Evolutionary conservation across 495 filamentous ascomycete genomes (phyloP), one percentile per base, ranked within the genome.

Genomic region (Clohesyomyces aquaticus): DNA sequence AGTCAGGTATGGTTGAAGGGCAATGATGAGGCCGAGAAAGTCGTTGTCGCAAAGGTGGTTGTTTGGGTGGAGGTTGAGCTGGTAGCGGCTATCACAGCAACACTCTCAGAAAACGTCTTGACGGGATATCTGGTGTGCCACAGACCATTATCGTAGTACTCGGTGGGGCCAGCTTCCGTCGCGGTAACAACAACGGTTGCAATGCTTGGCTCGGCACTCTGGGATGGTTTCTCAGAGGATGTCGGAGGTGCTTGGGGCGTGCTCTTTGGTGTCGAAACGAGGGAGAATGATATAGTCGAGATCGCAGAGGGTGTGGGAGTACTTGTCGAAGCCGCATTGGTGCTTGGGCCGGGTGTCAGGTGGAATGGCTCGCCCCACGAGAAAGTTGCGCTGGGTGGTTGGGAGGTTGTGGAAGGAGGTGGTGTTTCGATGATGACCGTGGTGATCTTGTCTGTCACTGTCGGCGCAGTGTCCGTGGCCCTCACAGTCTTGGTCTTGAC

Each of bases 101-200:
- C 32, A 29, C 27, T 48, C 14, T 49, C 66, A 19, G n/a, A n/a
- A n/a, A 62, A 69, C 22, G 29, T 69, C 57, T 69, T 69, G 28
- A 69, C 50, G 2, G 32, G 1, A 53, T 69, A 69, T 38, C 45
- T 42, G 1, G 69, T 71, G 23, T 71, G 61, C 69, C 69, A 71
- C 55, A 66, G 12, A 2, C 69, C 69, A 38, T 69, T 54, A 52
- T 69, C 69, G 53, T 71, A 71, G 61, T 63, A 71, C 32, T 63
- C 57, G 46, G 67, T 63, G 32, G 67, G 52, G 1, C 8, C 45
- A 22, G 67, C 51, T 16, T 38, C 14, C 6, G 55, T 51, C 10
- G 23, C 55, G 0, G 61, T 65, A 18, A 68, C 45, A 25, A 68
- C 49, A 12, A 65, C 51, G 4, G 68, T 68, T 8, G 53, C 51